Base-by-base conservation (phyloP, 2,329 filamentous ascomycete species). In the Colletotrichum scovillei region DNA sequence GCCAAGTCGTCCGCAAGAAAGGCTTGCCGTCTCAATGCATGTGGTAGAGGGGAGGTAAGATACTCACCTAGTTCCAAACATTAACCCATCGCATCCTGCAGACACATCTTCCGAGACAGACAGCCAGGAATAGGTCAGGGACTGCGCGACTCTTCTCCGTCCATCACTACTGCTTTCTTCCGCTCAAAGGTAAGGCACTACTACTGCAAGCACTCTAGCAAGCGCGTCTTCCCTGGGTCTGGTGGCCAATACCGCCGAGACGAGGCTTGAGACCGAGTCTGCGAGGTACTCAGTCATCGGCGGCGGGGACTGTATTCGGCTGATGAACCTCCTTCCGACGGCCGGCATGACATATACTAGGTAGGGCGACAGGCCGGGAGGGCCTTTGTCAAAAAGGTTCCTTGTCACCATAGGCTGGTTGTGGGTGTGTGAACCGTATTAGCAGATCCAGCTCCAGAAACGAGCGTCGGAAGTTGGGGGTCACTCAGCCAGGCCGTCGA, bases 181-280 rank as follows among this genome's bases (percentile, higher is more conserved):
- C 66, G 46, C 49, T 58, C 46, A 65, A 28, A 7, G 52, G 56
- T 22, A 52, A 22, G 59, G 26, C 42, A 52, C 67, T 69, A 73
- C 14, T 49, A 73, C 70, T 73, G 70, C 70, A 70, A 69, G 70
- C 59, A 70, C 70, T 73, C 66, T 73, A 65, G 60, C 46, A 62
- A 65, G 55, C 60, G 59, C 30, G 38, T 55, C 24, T 69, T 28
- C 22, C 16, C 19, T 52, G 28, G 32, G 53, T 19, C 38, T 42
- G 38, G 38, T 14, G n/a, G 53, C 53, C 59, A 68, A 58, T 56
- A 19, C 38, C 19, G 22, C 42, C 19, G 46, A 73, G 67, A 46
- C 60, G 66, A 73, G 63, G 42, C 55, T n/a, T 19, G 22, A 64
- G 57, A 38, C 55, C 60, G 67, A 70, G 26, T 65, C 53, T 60